Evolutionary conservation across 352 stramenopile genomes (phyloP).

Genomic region (Phytophthora colocasiae): DNA sequence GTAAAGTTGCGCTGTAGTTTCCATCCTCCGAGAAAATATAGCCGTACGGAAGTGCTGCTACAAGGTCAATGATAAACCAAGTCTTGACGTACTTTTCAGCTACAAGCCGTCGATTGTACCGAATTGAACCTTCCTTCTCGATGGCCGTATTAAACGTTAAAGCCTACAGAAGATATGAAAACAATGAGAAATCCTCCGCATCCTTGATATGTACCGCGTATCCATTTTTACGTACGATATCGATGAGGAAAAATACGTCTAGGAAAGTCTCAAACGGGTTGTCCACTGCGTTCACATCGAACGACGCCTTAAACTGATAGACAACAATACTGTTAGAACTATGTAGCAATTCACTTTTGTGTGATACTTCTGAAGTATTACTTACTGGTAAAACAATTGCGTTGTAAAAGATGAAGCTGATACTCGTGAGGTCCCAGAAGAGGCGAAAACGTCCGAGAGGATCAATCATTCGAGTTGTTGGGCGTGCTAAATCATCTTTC

Average conservation of each 20-base stretch:
- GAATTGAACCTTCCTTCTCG: slow-evolving; percentile 58
- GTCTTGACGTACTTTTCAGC: slow-evolving; percentile 48
- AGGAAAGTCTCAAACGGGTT: slow-evolving; percentile 56
- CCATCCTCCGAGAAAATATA: slow-evolving; percentile 36
- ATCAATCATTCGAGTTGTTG: slow-evolving; percentile 57
- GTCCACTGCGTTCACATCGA: slow-evolving; percentile 42
- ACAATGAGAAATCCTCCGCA: neutral
- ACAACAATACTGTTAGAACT: slow-evolving; percentile 6
- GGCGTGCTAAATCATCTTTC: slow-evolving; percentile 31
- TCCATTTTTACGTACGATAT: slow-evolving; percentile 55
- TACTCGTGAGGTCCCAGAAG: slow-evolving; percentile 71
- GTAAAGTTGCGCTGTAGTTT: slow-evolving; percentile 38
- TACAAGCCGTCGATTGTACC: slow-evolving; percentile 47
- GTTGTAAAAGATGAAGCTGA: slow-evolving; percentile 81
- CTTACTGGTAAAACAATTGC: slow-evolving; percentile 68
- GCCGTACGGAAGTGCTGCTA: slow-evolving; percentile 63
- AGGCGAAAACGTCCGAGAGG: slow-evolving; percentile 66
- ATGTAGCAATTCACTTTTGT: neutral
- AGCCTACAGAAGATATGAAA: slow-evolving; percentile 29
- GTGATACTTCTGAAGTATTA: too few species aligned
- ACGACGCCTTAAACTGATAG: slow-evolving; percentile 69
- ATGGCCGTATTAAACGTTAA: slow-evolving; percentile 67
- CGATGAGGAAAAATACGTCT: slow-evolving; percentile 66
- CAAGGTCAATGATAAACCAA: slow-evolving; percentile 60
- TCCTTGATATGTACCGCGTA: neutral